A percentile compares a stretch with the other conserved stretches of the same genome.
Conservation (phyloP, 2,329 filamentous ascomycete species). For the Hymenoscyphus albidus region DNA sequence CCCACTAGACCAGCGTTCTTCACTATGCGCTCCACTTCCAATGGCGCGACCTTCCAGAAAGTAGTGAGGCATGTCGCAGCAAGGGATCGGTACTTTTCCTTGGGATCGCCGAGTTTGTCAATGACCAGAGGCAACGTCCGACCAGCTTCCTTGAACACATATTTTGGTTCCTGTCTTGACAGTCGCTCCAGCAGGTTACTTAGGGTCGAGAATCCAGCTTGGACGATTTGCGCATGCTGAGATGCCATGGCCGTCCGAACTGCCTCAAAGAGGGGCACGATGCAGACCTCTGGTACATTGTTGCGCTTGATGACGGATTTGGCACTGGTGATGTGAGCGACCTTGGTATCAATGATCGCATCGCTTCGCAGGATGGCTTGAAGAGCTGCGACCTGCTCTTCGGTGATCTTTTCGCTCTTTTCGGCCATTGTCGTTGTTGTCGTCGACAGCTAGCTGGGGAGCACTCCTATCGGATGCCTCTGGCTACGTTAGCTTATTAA, state of each 20-base stretch:
- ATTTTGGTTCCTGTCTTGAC: conserved; percentile 76
- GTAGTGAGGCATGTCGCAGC: conserved; percentile 74
- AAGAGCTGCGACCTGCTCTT: conserved; percentile 55
- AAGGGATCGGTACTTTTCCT: conserved; percentile 76
- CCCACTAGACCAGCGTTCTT: conserved; percentile 74
- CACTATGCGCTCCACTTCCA: conserved; percentile 76
- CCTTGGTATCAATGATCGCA: conserved; percentile 64
- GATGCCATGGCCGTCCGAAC: conserved; percentile 71
- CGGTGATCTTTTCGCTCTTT: conserved; percentile 56
- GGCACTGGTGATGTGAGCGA: conserved; percentile 66
- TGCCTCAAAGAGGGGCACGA: conserved; percentile 76
- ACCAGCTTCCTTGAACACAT: conserved; percentile 64
- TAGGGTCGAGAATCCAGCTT: conserved; percentile 81
- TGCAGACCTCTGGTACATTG: conserved; percentile 73
- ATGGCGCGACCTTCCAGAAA: conserved; percentile 64
- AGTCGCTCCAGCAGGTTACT: conserved; percentile 84
- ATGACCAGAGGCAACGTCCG: conserved; percentile 71
- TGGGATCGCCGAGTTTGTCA: conserved; percentile 82
- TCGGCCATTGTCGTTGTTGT: too few species aligned
- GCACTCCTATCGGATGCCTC: conserved; percentile 15
- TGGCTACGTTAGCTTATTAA: conserved; percentile 17
- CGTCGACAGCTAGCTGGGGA: conserved; percentile 14
- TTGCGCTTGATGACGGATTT: conserved; percentile 92
- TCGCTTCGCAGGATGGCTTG: conserved; percentile 55
- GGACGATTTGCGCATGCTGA: conserved; percentile 72